A percentile compares a stretch with the other conserved stretches of the same genome.
phyloP scores from a whole-genome alignment of 2,329 filamentous ascomycete species.

The Decorospora gaudefroyi region DNA sequence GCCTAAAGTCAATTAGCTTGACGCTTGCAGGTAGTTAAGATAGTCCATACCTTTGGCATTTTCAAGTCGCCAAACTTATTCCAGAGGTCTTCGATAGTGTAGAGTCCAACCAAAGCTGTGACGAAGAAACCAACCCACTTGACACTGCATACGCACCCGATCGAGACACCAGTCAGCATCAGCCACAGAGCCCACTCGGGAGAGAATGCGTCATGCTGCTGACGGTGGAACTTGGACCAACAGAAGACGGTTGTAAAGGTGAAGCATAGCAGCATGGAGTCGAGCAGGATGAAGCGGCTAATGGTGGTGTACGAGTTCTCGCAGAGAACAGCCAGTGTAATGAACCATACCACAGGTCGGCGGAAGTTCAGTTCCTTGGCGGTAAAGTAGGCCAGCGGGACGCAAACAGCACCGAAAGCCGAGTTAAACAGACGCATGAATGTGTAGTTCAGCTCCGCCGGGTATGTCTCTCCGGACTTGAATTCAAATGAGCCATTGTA shows the following conservation, averaged over 20 bases:
- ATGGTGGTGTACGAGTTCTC: conserved; percentile 99
- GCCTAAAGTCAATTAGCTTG: conserved; percentile 51
- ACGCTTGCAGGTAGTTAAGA: background rate
- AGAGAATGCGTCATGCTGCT: conserved; percentile 83
- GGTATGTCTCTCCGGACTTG: conserved; percentile 97
- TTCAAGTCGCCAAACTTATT: conserved; percentile 93
- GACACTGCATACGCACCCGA: conserved; percentile 97
- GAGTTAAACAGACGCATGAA: conserved; percentile 99
- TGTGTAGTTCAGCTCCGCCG: conserved; percentile 90
- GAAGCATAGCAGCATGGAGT: conserved; percentile 98
- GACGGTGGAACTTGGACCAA: conserved; percentile 94
- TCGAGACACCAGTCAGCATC: conserved; percentile 88
- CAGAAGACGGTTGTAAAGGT: conserved; percentile 97
- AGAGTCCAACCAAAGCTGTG: conserved; percentile 90
- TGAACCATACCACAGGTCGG: conserved; percentile 87
- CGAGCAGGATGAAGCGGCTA: conserved; percentile 94
- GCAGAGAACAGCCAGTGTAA: conserved; percentile 95
- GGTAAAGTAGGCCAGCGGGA: conserved; percentile 94
- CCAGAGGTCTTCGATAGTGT: conserved; percentile 97
- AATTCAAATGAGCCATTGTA: conserved; percentile 99
- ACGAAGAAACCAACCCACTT: conserved; percentile 98
- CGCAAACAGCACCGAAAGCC: conserved; percentile 87
- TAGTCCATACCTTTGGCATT: conserved; percentile 74
- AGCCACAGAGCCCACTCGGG: conserved; percentile 95
- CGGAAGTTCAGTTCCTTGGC: conserved; percentile 87